These are phyloP conservation scores for Zygosaccharomyces bisporus DNA, from an alignment of 805 yeast genomes.

Conservation along the genomic window DNA sequence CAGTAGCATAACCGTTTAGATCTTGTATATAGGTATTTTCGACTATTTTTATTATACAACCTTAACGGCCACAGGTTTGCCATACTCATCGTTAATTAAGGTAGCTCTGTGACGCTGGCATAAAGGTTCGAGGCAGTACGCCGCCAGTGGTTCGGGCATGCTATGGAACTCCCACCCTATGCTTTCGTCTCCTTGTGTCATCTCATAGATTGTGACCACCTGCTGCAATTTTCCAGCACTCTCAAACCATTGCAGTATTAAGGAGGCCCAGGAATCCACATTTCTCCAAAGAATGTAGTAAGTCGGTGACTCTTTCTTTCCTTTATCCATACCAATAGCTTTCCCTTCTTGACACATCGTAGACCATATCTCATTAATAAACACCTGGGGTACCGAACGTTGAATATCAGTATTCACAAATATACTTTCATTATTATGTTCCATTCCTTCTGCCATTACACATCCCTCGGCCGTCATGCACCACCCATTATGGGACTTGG, in stretches of 20 bases:
- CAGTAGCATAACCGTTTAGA: not conserved
- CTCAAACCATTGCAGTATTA: constrained; percentile 67
- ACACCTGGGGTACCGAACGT: constrained; percentile 52
- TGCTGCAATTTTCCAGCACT: constrained; percentile 72
- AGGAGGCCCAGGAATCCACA: constrained; percentile 63
- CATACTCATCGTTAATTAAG: constrained; percentile 61
- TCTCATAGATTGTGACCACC: constrained; percentile 78
- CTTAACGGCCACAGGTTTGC: constrained; percentile 74
- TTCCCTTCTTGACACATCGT: constrained; percentile 52
- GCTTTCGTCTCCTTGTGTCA: constrained; percentile 61
- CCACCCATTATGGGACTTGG: constrained; percentile 56
- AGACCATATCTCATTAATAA: constrained; percentile 52
- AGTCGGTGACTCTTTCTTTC: constrained; percentile 38
- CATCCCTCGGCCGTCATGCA: constrained; percentile 39
- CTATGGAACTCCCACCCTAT: constrained; percentile 55
- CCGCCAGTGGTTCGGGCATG: constrained; percentile 55
- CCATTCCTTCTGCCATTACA: constrained; percentile 28
- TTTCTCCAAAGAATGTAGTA: constrained; percentile 59
- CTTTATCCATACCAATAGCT: constrained; percentile 47
- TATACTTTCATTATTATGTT: constrained; percentile 27
- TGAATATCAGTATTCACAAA: constrained; percentile 52
- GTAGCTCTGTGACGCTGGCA: constrained; percentile 71
- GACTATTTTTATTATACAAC: constrained; percentile 39
- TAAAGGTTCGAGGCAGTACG: constrained; percentile 52
- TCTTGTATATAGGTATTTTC: constrained; percentile 7